Evolutionary conservation across 345 rosid species (phyloP), one percentile per base, ranked within the genome.

Genomic region (Syzygium aqueum): DNA sequence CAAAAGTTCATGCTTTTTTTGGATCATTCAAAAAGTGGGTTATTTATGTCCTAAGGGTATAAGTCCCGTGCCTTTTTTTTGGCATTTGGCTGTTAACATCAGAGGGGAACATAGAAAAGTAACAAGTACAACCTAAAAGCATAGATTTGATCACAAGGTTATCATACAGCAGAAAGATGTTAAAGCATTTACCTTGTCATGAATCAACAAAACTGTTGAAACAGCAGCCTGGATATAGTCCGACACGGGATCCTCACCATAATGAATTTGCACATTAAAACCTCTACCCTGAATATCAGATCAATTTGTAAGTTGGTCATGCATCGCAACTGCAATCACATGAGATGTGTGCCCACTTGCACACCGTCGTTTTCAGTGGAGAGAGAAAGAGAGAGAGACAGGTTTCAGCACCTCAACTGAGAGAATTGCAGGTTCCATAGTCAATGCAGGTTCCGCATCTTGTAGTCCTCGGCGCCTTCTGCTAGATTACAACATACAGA

Each of bases 231-330:
- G 93, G 86, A 95, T 90, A 91, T 97, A 97, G 88, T 96, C 99
- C 65, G 98, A 90, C 84, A 96, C 98, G 85, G 99, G 96, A 89
- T 97, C 99, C 93, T 92, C 97, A 43, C 92, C 91, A 92, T 92
- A 97, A 92, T 95, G 96, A 88, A 95, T 89, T 90, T 93, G 94
- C 73, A 97, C 99, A 85, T 91, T 94, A 91, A 94, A 96, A 88
- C 99, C 98, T 94, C 99, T 95, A 73, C 99, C 99, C 99, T 97
- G 91, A 86, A 89, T 90, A 84, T 88, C 30, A 63, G 23, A 86
- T 50, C 22, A 86, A 67, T 87, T 22, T 86, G 1, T 57, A n/a
- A 28, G 53, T 7, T 57, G 43, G n/a, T 65, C 87, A 63, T 25
- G 80, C 80, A 73, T 33, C 9, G 23, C 22, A 17, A 61, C 16